Percentiles rank a stretch among this genome's conserved stretches.
These are phyloP conservation scores for Nigrograna mackinnonii DNA, from an alignment of 2,329 filamentous ascomycete species.

Conservation along the genomic window DNA sequence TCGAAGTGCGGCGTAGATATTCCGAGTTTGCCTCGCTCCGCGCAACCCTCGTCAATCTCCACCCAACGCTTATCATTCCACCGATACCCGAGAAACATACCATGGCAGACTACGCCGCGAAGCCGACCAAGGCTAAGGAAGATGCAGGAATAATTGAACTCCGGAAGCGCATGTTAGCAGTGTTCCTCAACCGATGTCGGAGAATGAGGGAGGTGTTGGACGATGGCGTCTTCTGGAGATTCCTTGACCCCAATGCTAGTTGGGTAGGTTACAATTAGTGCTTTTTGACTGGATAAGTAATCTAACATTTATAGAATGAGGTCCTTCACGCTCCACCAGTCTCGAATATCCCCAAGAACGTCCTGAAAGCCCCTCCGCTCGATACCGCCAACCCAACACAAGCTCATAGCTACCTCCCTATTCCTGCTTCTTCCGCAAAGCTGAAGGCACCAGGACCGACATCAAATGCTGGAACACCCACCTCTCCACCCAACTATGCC, in stretches of 20 bases:
- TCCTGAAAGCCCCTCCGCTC: constrained; percentile 92
- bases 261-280: constrained; percentile 72
- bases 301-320: constrained; percentile 67
- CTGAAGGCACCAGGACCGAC: constrained; percentile 63
- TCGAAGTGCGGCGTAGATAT: constrained; percentile 92
- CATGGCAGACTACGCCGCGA: constrained; percentile 97
- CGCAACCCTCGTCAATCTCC: constrained; percentile 84
- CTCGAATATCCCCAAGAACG: constrained; percentile 88
- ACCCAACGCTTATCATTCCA: constrained; percentile 93
- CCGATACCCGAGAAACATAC: constrained; percentile 99
- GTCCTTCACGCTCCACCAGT: constrained; percentile 93
- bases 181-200: constrained; percentile 92
- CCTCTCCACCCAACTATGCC: constrained; percentile 56
- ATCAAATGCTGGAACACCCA: constrained; percentile 55
- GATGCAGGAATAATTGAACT: constrained; percentile 96
- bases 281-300: constrained; percentile 6
- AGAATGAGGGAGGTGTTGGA: constrained; percentile 89
- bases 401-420: constrained; percentile 83
- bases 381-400: constrained; percentile 90
- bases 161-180: constrained; percentile 93
- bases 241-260: constrained; percentile 96
- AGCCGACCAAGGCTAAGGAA: constrained; percentile 96
- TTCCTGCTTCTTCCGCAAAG: constrained; percentile 84
- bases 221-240: constrained; percentile 97
- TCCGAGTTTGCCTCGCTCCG: constrained; percentile 94